These are phyloP conservation scores for Ascobolus immersus DNA, from an alignment of 495 filamentous ascomycete genomes.

Conservation along the genomic window DNA sequence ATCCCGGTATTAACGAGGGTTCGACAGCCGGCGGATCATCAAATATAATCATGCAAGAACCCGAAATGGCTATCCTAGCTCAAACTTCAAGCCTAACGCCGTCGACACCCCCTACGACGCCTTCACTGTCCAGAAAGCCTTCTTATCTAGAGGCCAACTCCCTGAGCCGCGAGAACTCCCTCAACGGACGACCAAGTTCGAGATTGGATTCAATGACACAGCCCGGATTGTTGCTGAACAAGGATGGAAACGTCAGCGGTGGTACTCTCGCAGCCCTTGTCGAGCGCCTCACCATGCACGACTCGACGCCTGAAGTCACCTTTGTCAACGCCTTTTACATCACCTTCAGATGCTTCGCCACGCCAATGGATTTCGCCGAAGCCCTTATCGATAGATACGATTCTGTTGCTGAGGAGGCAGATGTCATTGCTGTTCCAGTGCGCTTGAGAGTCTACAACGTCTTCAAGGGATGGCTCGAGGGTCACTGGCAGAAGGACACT, in stretches of 20 bases:
- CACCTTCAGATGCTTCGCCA: conserved; percentile 86
- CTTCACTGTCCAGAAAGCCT: too few species aligned
- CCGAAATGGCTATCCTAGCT: too few species aligned
- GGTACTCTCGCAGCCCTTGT: conserved; percentile 78
- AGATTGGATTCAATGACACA: too few species aligned
- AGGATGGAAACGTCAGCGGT: conserved; percentile 82
- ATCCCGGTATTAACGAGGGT: too few species aligned
- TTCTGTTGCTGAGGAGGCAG: conserved; percentile 54
- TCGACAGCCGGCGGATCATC: too few species aligned
- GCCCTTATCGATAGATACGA: conserved; percentile 73
- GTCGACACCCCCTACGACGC: too few species aligned
- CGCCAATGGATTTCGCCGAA: conserved; percentile 52
- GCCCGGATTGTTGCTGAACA: too few species aligned
- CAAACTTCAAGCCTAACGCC: too few species aligned
- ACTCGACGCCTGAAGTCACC: conserved; percentile 73
- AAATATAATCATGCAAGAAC: too few species aligned
- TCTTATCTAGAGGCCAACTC: too few species aligned
- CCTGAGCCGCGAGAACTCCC: too few species aligned
- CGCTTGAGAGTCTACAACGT: conserved; percentile 84
- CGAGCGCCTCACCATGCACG: conserved; percentile 77
- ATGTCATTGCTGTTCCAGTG: conserved; percentile 43
- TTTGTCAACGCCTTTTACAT: conserved; percentile 93
- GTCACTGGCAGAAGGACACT: conserved; percentile 65
- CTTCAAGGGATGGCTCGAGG: conserved; percentile 92
- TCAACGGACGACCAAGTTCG: too few species aligned